Percentiles rank a stretch among this genome's conserved stretches.
Conservation (phyloP, 208 protist genomes). For the Trypanosoma brucei region DNA sequence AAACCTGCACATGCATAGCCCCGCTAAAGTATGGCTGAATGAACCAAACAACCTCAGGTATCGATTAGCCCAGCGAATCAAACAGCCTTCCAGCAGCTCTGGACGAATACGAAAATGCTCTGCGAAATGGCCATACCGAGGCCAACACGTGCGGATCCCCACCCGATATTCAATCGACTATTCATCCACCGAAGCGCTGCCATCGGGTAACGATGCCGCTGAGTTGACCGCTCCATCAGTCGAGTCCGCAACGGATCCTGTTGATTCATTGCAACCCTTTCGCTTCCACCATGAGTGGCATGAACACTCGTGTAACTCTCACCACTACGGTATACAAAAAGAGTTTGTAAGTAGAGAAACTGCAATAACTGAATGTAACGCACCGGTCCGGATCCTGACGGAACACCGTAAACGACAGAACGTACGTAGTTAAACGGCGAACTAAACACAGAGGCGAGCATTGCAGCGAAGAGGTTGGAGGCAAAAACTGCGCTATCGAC, state of each 20-base stretch:
- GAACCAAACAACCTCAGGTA: too few species aligned
- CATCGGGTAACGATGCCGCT: slow-evolving; percentile 34
- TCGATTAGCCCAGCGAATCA: not conserved
- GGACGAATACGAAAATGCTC: slow-evolving; percentile 69
- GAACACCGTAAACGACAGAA: slow-evolving; percentile 79
- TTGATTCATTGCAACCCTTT: not conserved
- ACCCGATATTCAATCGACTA: slow-evolving; percentile 85
- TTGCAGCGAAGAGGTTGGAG: slow-evolving; percentile 73
- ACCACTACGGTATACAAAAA: slow-evolving; percentile 64
- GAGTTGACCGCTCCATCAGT: slow-evolving; percentile 2
- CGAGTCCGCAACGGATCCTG: slow-evolving; percentile 9
- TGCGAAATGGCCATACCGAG: slow-evolving; percentile 87
- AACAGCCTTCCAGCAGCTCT: slow-evolving; percentile 28
- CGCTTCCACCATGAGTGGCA: slow-evolving; percentile 13
- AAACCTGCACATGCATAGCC: too few species aligned
- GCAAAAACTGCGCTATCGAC: slow-evolving; percentile 41
- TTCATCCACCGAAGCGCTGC: slow-evolving; percentile 75
- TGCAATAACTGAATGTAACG: slow-evolving; percentile 55
- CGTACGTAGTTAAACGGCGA: slow-evolving; percentile 88
- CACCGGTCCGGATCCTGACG: slow-evolving; percentile 60
- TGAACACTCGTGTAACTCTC: slow-evolving; percentile 54
- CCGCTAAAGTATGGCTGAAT: too few species aligned
- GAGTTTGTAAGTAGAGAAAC: slow-evolving; percentile 71
- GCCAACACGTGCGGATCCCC: slow-evolving; percentile 84
- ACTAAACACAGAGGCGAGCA: slow-evolving; percentile 74